These are phyloP conservation scores for Allantophomopsis lycopodina DNA, from an alignment of 2,329 filamentous ascomycete genomes.

Conservation along the genomic window DNA sequence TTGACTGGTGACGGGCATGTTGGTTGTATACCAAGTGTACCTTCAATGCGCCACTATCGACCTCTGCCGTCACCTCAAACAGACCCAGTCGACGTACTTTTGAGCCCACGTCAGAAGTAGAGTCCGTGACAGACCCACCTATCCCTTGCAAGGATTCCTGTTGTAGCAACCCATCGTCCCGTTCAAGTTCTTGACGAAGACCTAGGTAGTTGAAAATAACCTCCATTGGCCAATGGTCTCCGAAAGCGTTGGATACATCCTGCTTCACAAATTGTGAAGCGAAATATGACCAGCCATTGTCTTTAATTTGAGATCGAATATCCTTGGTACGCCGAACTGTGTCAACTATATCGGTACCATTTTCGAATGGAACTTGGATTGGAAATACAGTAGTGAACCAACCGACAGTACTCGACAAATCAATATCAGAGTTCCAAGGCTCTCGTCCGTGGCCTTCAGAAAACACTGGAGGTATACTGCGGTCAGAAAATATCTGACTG, in stretches of 20 bases:
- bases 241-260: slow-evolving; percentile 13
- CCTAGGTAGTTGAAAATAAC: slow-evolving; percentile 33
- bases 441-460: slow-evolving; percentile 28
- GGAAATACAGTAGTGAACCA: slow-evolving; percentile 28
- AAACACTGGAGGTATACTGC: slow-evolving; percentile 22
- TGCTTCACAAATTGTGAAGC: slow-evolving; percentile 15
- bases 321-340: slow-evolving; percentile 18
- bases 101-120: slow-evolving; percentile 17
- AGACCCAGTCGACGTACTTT: slow-evolving; percentile 6
- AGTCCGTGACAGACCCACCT: slow-evolving; percentile 3
- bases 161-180: slow-evolving; percentile 17
- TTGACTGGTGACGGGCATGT: neutral
- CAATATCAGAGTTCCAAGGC: slow-evolving; percentile 16
- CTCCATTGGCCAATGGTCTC: slow-evolving; percentile 24
- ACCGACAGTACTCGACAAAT: slow-evolving; percentile 26
- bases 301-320: slow-evolving; percentile 16
- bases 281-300: slow-evolving; percentile 23
- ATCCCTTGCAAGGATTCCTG: slow-evolving; percentile 6
- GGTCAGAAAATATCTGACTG: slow-evolving; percentile 18
- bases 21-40: slow-evolving; percentile 1
- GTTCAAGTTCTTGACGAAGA: slow-evolving; percentile 27
- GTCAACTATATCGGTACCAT: slow-evolving; percentile 11
- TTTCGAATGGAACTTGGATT: neutral
- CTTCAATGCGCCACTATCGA: slow-evolving; percentile 1
- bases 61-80: neutral